Evolutionary conservation across 108 stramenopile genomes (phyloP).

Genomic region (Licmophora abbreviata): DNA sequence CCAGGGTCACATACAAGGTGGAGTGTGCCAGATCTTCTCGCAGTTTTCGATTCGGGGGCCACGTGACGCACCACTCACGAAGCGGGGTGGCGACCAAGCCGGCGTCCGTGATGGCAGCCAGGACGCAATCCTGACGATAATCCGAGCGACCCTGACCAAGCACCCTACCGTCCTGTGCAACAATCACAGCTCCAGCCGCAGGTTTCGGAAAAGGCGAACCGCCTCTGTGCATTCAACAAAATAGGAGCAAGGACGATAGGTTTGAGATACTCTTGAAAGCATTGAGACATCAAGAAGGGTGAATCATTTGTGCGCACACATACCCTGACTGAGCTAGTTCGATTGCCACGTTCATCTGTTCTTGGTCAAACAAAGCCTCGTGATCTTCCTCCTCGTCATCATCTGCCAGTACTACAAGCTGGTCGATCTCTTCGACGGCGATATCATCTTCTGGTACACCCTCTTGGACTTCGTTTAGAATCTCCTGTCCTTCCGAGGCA

Average conservation of each 20-base stretch:
- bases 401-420: not conserved
- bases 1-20: constrained; percentile 74
- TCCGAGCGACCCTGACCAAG: constrained; percentile 48
- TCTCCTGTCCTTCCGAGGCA: not conserved
- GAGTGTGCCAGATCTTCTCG: constrained; percentile 40
- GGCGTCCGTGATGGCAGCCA: constrained; percentile 43
- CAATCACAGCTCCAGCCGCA: constrained; percentile 49
- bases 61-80: constrained; percentile 70
- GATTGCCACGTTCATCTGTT: not conserved
- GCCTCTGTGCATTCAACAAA: constrained; percentile 12
- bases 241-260: not conserved
- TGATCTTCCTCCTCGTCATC: not conserved
- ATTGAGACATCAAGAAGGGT: not conserved
- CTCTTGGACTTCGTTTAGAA: not conserved
- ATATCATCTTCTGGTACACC: not conserved
- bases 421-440: not conserved
- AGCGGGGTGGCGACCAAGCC: constrained; percentile 57
- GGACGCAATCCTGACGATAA: constrained; percentile 49
- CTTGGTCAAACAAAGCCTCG: not conserved
- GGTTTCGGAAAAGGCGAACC: constrained; percentile 61
- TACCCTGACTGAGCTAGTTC: not conserved
- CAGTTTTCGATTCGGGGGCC: constrained; percentile 45
- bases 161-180: constrained; percentile 47
- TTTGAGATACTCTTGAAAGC: not conserved
- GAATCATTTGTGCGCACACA: not conserved